Conservation (phyloP, 2,329 filamentous ascomycete genomes). For the Cercospora beticola region DNA sequence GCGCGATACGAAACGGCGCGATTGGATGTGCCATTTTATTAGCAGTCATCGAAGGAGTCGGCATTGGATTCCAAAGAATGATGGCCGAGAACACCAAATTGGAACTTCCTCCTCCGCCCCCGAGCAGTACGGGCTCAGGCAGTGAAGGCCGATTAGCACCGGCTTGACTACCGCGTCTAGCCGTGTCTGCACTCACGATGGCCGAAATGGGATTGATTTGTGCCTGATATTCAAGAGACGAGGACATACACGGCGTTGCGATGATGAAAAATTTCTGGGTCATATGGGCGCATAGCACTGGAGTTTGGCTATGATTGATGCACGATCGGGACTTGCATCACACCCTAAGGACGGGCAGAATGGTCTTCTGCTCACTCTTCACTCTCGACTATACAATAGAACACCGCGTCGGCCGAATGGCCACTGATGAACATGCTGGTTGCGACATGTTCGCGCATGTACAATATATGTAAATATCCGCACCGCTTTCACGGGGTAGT, state of each 20-base stretch:
- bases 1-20: slow-evolving; percentile 89
- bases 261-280: slow-evolving; percentile 4
- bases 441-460: slow-evolving; percentile 8
- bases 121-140: slow-evolving; percentile 29
- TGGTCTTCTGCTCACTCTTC: slow-evolving; percentile 11
- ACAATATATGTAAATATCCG: slow-evolving; percentile 18
- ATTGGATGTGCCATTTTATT: slow-evolving; percentile 94
- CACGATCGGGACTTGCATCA: slow-evolving; percentile 1
- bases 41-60: slow-evolving; percentile 95
- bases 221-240: slow-evolving; percentile 16
- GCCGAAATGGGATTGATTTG: slow-evolving; percentile 28
- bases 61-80: slow-evolving; percentile 93
- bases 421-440: not conserved
- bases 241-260: slow-evolving; percentile 1
- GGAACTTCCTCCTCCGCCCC: slow-evolving; percentile 57
- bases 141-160: slow-evolving; percentile 36
- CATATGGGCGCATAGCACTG: slow-evolving; percentile 5
- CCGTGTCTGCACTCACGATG: slow-evolving; percentile 24
- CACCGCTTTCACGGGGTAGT: not conserved
- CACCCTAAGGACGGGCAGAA: slow-evolving; percentile 3
- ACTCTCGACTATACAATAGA: slow-evolving; percentile 13
- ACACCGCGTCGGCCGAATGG: slow-evolving; percentile 1
- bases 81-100: slow-evolving; percentile 85
- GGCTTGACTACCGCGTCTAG: slow-evolving; percentile 25
- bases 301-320: slow-evolving; percentile 4